These are phyloP conservation scores for Usnea hakonensis DNA, from an alignment of 495 filamentous ascomycete genomes.

Conservation along the genomic window DNA sequence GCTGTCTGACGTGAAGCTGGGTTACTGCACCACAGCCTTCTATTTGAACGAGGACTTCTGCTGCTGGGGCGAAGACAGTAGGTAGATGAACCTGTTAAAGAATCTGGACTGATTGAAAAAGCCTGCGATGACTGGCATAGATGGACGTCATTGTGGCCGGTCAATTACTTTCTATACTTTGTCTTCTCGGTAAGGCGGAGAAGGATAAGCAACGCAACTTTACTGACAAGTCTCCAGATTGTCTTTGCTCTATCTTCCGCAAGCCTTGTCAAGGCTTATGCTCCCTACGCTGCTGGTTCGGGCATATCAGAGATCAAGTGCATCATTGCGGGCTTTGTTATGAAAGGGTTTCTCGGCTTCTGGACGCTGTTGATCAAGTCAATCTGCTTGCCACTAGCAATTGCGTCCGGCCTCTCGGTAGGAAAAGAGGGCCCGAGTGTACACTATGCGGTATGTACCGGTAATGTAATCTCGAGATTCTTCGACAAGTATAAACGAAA, in stretches of 20 bases:
- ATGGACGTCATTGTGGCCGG: constrained; percentile 70
- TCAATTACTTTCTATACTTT: constrained; percentile 88
- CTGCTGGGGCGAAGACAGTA: constrained; percentile 94
- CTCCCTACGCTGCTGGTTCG: constrained; percentile 93
- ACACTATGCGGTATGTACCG: constrained; percentile 95
- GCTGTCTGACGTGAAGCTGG: constrained; percentile 91
- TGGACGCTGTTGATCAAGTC: constrained; percentile 95
- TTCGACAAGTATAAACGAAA: constrained; percentile 91
- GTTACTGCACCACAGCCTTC: constrained; percentile 88
- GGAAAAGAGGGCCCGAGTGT: constrained; percentile 98
- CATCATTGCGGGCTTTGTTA: constrained; percentile 98
- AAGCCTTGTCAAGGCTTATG: constrained; percentile 81
- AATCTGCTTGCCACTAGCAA: constrained; percentile 80
- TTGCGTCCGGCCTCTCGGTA: constrained; percentile 89
- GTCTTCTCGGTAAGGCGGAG: constrained; percentile 62
- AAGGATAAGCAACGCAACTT: constrained; percentile 15
- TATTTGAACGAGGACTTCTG: constrained; percentile 98
- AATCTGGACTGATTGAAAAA: constrained; percentile 25
- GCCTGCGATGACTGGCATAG: constrained; percentile 76
- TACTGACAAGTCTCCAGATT: constrained; percentile 41
- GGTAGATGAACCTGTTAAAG: constrained; percentile 10
- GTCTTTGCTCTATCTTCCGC: constrained; percentile 78
- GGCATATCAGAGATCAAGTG: constrained; percentile 99
- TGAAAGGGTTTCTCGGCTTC: constrained; percentile 94
- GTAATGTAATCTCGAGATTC: constrained; percentile 89